These are phyloP conservation scores for Fusarium sp. DNA, from an alignment of 2,329 filamentous ascomycete species.

Conservation along the genomic window DNA sequence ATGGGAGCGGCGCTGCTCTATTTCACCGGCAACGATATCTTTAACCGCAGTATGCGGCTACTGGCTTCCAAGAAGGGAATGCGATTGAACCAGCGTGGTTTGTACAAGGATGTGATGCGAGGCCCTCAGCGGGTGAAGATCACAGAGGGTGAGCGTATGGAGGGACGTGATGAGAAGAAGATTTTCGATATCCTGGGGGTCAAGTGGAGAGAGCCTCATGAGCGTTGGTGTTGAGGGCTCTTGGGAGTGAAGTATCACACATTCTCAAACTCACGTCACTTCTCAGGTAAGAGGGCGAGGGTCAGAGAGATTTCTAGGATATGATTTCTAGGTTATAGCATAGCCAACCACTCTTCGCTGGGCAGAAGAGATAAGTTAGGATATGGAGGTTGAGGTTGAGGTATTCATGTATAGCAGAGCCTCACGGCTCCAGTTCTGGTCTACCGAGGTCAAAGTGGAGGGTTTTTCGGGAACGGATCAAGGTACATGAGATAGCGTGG, in stretches of 20 bases:
- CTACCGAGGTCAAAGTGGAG: slow-evolving; percentile 43
- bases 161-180: slow-evolving; percentile 79
- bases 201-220: slow-evolving; percentile 83
- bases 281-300: neutral
- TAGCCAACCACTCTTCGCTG: slow-evolving; percentile 1
- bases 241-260: neutral
- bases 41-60: slow-evolving; percentile 87
- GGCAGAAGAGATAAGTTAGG: neutral
- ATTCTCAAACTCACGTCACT: neutral
- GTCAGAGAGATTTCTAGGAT: neutral
- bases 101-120: slow-evolving; percentile 79
- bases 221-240: slow-evolving; percentile 75
- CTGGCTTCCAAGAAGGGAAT: slow-evolving; percentile 85
- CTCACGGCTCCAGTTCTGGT: slow-evolving; percentile 26
- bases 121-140: slow-evolving; percentile 70
- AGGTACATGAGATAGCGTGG: slow-evolving; percentile 27
- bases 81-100: slow-evolving; percentile 85
- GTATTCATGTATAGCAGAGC: slow-evolving; percentile 11
- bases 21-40: slow-evolving; percentile 95
- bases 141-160: slow-evolving; percentile 77
- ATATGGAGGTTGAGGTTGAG: neutral
- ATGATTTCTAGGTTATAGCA: neutral
- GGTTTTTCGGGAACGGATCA: slow-evolving; percentile 23
- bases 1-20: slow-evolving; percentile 91
- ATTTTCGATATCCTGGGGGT: slow-evolving; percentile 88